These are phyloP conservation scores for Globisporangium perplexum DNA, from an alignment of 352 stramenopile genomes.

Conservation along the genomic window DNA sequence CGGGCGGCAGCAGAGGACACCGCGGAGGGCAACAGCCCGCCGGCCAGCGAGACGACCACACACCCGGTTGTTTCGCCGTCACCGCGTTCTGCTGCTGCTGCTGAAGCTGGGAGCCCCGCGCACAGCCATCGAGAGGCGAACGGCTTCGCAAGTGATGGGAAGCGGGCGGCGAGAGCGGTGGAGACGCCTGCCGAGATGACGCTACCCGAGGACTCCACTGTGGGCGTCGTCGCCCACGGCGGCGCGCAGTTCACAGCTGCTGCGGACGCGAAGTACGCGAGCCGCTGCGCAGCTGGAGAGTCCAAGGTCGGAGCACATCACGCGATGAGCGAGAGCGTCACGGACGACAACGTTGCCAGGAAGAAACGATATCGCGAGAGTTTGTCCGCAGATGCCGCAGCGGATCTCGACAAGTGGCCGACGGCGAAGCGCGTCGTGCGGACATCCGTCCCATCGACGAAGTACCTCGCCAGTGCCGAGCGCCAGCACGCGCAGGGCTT, in stretches of 20 bases:
- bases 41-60: background rate
- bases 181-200: background rate
- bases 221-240: no score
- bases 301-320: background rate
- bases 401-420: constrained; percentile 2
- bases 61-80: no score
- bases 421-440: constrained; percentile 24
- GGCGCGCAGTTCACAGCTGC: background rate
- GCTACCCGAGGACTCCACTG: no score
- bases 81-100: no score
- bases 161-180: background rate
- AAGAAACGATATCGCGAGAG: constrained; percentile 13
- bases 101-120: background rate
- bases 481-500: constrained; percentile 26
- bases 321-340: constrained; percentile 2
- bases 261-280: background rate
- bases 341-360: constrained; percentile 13
- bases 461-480: constrained; percentile 34
- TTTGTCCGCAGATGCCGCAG: constrained; percentile 2
- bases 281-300: background rate
- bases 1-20: background rate
- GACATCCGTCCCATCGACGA: constrained; percentile 32
- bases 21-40: background rate
- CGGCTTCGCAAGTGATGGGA: background rate
- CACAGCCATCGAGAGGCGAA: background rate